These are phyloP conservation scores for Neurospora sp. DNA, from an alignment of 495 filamentous ascomycete genomes.

Conservation along the genomic window DNA sequence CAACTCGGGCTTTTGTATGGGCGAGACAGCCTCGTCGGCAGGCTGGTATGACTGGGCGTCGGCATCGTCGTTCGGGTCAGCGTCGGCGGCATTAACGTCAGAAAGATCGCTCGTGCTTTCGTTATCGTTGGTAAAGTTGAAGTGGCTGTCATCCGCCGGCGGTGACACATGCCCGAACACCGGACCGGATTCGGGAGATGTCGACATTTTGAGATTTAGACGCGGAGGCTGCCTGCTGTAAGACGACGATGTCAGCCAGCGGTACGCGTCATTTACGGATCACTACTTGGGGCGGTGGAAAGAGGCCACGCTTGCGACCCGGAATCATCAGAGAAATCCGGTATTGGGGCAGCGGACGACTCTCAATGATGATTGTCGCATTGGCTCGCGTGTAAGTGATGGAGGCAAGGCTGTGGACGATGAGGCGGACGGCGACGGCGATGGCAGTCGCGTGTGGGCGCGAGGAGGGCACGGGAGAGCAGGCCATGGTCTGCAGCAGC, in stretches of 20 bases:
- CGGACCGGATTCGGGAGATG: conserved; percentile 36
- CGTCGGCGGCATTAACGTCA: conserved; percentile 29
- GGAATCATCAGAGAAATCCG: conserved; percentile 16
- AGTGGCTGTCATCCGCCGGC: conserved; percentile 15
- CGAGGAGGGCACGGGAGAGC: conserved; percentile 8
- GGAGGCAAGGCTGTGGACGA: conserved; percentile 31
- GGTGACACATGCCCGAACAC: conserved; percentile 31
- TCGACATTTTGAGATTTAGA: conserved; percentile 35
- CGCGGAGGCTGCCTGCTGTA: conserved; percentile 32
- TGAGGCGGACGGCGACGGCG: conserved; percentile 19
- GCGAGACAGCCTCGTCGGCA: conserved; percentile 46
- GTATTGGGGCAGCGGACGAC: conserved; percentile 6
- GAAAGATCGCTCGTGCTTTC: conserved; percentile 39
- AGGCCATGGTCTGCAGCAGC: conserved; percentile 17
- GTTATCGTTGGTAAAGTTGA: conserved; percentile 20
- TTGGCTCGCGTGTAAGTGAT: conserved; percentile 32
- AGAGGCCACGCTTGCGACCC: conserved; percentile 30
- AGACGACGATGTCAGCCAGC: conserved; percentile 36
- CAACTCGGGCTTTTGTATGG: conserved; percentile 55
- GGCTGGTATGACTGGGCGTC: conserved; percentile 14
- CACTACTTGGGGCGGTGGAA: conserved; percentile 12
- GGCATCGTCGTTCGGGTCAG: conserved; percentile 1
- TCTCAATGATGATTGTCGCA: conserved; percentile 36
- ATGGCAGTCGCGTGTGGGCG: conserved; percentile 26
- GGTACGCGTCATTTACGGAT: conserved; percentile 10